Evolutionary conservation across 176 grass and related monocot genomes (phyloP).

Genomic region (Raddia distichophylla): DNA sequence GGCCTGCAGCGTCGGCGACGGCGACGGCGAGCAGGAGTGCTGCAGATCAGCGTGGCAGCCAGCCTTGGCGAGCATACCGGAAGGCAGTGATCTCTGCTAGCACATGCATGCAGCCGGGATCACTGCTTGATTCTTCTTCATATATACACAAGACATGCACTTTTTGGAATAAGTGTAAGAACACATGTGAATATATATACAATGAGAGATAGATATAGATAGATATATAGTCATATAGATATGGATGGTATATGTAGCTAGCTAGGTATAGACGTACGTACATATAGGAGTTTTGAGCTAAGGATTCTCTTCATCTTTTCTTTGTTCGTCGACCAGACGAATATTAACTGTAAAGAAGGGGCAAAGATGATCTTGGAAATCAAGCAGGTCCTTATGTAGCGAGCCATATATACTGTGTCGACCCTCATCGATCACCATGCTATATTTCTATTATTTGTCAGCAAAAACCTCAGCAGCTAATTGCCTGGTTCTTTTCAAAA

Average conservation of each 20-base stretch:
- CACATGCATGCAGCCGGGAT: neutral
- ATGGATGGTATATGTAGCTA: neutral
- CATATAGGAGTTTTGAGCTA: conserved; percentile 36
- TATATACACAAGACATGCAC: too few relatives aligned
- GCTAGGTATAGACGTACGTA: neutral
- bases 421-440: neutral
- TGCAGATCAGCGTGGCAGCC: conserved; percentile 57
- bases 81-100: conserved; percentile 48
- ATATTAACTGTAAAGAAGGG: conserved; percentile 36
- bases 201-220: too few relatives aligned
- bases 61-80: conserved; percentile 72
- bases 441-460: neutral
- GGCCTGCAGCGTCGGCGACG: neutral
- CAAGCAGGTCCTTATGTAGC: neutral
- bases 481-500: neutral
- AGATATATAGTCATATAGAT: neutral
- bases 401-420: neutral
- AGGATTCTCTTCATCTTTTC: conserved; percentile 52
- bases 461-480: too few relatives aligned
- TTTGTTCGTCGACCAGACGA: conserved; percentile 1
- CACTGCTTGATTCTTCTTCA: neutral
- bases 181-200: too few relatives aligned
- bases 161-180: conserved; percentile 21
- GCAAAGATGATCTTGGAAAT: conserved; percentile 46
- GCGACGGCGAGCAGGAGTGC: conserved; percentile 2